These are phyloP conservation scores for Debaryomyces udenii DNA, from an alignment of 1,139 yeast species.

Conservation along the genomic window DNA sequence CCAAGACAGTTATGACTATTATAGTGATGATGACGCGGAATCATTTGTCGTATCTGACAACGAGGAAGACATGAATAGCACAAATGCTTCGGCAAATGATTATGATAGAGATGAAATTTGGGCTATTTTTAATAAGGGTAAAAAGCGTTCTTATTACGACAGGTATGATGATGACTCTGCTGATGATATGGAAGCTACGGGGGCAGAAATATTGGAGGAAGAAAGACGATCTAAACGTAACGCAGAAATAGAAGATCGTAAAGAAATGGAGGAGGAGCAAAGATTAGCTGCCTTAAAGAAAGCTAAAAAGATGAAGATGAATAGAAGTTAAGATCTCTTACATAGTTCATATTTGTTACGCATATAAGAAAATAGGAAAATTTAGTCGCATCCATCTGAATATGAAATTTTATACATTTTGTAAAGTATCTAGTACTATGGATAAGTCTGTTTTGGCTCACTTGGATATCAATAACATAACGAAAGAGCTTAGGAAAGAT, in stretches of 20 bases:
- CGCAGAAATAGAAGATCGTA: conserved; percentile 68
- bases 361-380: conserved; percentile 3
- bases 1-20: conserved; percentile 20
- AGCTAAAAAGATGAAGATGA: conserved; percentile 21
- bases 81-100: conserved; percentile 27
- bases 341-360: conserved; percentile 6
- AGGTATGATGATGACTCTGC: conserved; percentile 54
- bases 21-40: conserved; percentile 44
- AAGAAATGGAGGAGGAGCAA: conserved; percentile 62
- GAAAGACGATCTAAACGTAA: conserved; percentile 64
- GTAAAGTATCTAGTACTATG: conserved; percentile 2
- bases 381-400: not conserved
- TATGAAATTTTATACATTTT: not conserved
- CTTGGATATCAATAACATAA: conserved; percentile 25
- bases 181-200: conserved; percentile 94
- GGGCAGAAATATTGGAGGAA: conserved; percentile 81
- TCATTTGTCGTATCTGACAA: conserved; percentile 60
- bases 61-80: conserved; percentile 46
- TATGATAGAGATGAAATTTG: conserved; percentile 87
- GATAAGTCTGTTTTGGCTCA: conserved; percentile 6
- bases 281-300: conserved; percentile 40
- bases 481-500: conserved; percentile 51
- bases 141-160: conserved; percentile 46
- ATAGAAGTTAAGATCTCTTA: not conserved
- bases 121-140: conserved; percentile 77